Evolutionary conservation across 2,329 filamentous ascomycete genomes (phyloP).

Genomic region (Ophiostoma triangulosporum): DNA sequence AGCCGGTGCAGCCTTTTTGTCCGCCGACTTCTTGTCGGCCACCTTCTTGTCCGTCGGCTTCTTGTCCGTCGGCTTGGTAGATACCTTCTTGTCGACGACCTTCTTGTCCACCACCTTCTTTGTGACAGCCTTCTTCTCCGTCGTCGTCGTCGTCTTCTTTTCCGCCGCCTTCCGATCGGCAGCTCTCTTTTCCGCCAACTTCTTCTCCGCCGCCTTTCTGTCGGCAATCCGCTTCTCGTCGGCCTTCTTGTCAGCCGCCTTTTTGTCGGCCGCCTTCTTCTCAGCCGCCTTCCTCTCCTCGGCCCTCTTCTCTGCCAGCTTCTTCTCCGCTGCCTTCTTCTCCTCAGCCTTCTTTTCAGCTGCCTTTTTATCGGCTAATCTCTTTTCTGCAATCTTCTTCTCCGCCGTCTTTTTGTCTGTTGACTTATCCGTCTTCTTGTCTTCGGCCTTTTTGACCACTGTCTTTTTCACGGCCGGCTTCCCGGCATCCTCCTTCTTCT

Average conservation of each 20-base stretch:
- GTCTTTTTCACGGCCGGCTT: constrained; percentile 2
- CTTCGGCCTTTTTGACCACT: background rate
- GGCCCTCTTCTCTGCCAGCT: background rate
- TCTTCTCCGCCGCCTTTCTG: background rate
- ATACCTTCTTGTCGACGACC: constrained; percentile 1
- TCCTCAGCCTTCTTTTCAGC: background rate
- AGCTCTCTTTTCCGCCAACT: background rate
- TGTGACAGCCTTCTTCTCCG: background rate
- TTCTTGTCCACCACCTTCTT: background rate
- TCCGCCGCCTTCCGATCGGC: background rate
- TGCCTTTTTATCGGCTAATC: background rate
- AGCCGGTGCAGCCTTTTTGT: background rate
- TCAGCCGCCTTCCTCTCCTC: constrained; percentile 1
- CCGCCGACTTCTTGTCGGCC: background rate
- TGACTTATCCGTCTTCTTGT: background rate
- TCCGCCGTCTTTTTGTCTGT: background rate
- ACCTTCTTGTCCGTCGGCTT: background rate
- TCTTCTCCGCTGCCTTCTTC: background rate
- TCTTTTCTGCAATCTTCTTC: background rate
- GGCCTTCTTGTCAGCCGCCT: background rate
- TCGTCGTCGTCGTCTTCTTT: background rate
- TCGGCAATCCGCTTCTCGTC: background rate
- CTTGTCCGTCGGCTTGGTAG: background rate
- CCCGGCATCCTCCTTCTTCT: constrained; percentile 2
- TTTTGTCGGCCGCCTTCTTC: background rate